A percentile compares a stretch with the other conserved stretches of the same genome.
These are phyloP conservation scores for Colletotrichum truncatum DNA, from an alignment of 2,329 filamentous ascomycete species.

Conservation along the genomic window DNA sequence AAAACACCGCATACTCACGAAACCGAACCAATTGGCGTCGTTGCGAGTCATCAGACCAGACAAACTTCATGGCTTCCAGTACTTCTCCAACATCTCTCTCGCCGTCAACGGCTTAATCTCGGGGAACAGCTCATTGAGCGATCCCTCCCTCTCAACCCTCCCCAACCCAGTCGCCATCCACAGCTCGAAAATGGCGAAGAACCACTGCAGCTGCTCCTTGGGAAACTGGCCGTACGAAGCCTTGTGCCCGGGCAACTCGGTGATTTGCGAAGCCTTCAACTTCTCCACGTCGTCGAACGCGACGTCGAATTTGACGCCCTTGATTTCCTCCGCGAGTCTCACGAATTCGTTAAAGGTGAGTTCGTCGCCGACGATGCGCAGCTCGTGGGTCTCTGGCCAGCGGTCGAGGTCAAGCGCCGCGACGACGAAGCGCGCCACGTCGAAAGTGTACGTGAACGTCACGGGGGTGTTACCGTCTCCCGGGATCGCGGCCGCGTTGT, in stretches of 20 bases:
- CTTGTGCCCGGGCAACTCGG: conserved; percentile 38
- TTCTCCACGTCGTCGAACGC: conserved; percentile 42
- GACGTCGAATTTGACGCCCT: conserved; percentile 45
- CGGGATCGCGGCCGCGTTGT: conserved; percentile 56
- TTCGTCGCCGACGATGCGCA: conserved; percentile 46
- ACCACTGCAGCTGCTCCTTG: conserved; percentile 33
- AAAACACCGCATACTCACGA: too few relatives aligned
- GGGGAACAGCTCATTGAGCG: conserved; percentile 39
- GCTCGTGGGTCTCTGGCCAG: conserved; percentile 50
- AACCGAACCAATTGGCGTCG: too few relatives aligned
- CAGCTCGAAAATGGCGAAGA: conserved; percentile 34
- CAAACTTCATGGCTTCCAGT: background rate
- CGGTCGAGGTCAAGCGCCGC: conserved; percentile 47
- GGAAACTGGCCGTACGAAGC: background rate
- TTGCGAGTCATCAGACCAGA: background rate
- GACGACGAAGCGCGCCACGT: conserved; percentile 57
- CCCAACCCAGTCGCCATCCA: conserved; percentile 31
- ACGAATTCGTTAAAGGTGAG: conserved; percentile 55
- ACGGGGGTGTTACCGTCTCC: conserved; percentile 53
- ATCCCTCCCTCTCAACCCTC: conserved; percentile 16
- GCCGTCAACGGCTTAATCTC: conserved; percentile 35
- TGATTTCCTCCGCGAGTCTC: conserved; percentile 43
- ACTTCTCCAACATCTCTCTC: conserved; percentile 33
- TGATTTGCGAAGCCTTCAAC: conserved; percentile 42
- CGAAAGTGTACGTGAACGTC: conserved; percentile 57